A percentile compares a stretch with the other conserved stretches of the same genome.
These are phyloP conservation scores for Kazachstania martiniae DNA, from an alignment of 805 yeast species.

Conservation along the genomic window DNA sequence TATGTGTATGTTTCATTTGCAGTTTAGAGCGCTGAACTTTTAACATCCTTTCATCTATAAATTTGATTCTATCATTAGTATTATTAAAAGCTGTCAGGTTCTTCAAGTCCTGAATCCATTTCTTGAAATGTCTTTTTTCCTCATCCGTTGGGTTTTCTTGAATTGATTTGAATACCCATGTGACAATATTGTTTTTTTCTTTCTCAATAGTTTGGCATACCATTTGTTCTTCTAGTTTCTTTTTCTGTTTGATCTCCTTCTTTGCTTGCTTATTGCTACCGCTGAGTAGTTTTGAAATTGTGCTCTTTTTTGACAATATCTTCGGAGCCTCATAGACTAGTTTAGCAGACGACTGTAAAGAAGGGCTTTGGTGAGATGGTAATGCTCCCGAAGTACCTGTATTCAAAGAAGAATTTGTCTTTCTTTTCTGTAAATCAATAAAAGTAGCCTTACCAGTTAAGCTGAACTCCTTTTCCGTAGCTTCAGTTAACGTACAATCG, in stretches of 20 bases:
- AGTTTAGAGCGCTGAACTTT: conserved; percentile 12
- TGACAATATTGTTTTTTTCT: conserved; percentile 8
- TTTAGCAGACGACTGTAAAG: not conserved
- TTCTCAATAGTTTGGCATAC: not conserved
- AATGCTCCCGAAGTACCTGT: not conserved
- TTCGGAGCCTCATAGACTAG: not conserved
- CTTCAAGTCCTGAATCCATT: conserved; percentile 46
- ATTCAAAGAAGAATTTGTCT: conserved; percentile 5
- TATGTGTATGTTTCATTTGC: conserved; percentile 2
- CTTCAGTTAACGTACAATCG: conserved; percentile 24
- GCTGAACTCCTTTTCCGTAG: conserved; percentile 31
- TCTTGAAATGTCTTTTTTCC: conserved; percentile 32
- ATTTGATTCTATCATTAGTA: conserved; percentile 40
- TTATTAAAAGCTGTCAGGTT: conserved; percentile 39
- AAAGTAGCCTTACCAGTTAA: conserved; percentile 27
- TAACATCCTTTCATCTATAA: conserved; percentile 29
- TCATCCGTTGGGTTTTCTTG: conserved; percentile 32
- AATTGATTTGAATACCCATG: conserved; percentile 21
- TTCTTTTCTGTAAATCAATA: conserved; percentile 8
- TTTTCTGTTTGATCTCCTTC: conserved; percentile 4
- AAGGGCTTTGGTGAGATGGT: conserved; percentile 8
- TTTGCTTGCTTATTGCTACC: conserved; percentile 5
- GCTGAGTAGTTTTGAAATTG: conserved; percentile 7
- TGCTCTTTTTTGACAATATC: not conserved
- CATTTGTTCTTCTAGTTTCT: conserved; percentile 2